Evolutionary conservation across 1,284 basidiomycete genomes (phyloP), one percentile per base, ranked within the genome.

Genomic region (Irpex sp.): DNA sequence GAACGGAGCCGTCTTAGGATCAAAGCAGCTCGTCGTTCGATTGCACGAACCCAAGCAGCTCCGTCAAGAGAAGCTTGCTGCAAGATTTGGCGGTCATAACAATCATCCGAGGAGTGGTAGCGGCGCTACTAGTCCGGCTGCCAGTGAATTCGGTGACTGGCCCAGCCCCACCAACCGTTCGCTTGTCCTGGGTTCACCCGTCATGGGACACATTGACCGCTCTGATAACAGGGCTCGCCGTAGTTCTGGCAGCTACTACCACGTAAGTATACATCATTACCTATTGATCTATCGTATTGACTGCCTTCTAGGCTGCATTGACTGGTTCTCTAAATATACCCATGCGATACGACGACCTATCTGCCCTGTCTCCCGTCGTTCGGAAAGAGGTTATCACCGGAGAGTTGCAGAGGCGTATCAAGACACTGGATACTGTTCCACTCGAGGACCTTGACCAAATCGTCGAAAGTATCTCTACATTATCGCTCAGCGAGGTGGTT

Each of bases 41-140:
- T 77, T 96, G 60, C 94, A 96, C 69, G 94, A 96, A 74, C 93
- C 93, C 17, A 96, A 95, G 73, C 91, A 92, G 71, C 77, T 95
- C 49, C 84, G 94, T 15, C 90, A 94, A 73, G 92, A 94, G 76
- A 94, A 95, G 72, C 81, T 96, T 4, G 92, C 93, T 2, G 86
- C 88, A 62, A 82, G 92, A 21, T 94, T 93, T 69, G 80, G 79
- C 34, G 83, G 83, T 15, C 85, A 88, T 68, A 89, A 89, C 68
- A 87, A 88, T 8, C 91, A 92, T 69, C 91, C 91, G 11, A 82
- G 90, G 64, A 88, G 81, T 65, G 83, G 88, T 6, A 91, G 88
- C 68, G 92, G 91, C 21, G 90, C 91, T 3, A 93, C 92, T 0
- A 91, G 89, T 69, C 91, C 92, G 7, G 87, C 91, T 1, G 84